Evolutionary conservation across 2,329 filamentous ascomycete genomes (phyloP), one percentile per base, ranked within the genome.

Genomic region (Ceratocystis huliohia): DNA sequence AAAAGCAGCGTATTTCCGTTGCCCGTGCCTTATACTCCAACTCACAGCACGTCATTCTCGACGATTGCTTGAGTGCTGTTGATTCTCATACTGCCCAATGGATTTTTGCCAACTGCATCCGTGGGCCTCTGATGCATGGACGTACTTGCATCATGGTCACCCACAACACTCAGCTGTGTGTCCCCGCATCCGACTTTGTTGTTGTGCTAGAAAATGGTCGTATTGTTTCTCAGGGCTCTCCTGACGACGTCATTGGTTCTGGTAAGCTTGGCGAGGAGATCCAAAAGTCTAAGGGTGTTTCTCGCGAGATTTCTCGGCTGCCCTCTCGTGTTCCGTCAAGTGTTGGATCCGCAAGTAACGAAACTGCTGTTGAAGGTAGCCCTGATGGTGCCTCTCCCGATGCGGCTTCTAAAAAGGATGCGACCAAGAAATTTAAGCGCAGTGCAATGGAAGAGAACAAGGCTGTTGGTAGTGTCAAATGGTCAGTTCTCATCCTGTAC

Each of bases 71-170:
- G 56, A 96, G 92, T 73, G 94, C 94, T 33, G 94, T 99, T 44
- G 94, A 99, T 75, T 95, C 94, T 2, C 94, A 99, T 72, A 97
- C 94, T 0, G 92, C 92, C 1, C 95, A 96, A 75, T 96, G 95
- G 87, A 97, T 99, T 70, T 97, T 97, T 77, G 88, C 88, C 73
- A 88, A 96, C 75, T 96, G 92, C 68, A 87, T 99, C 69, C 87
- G 87, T 71, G 94, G 94, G 1, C 89, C 90, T 5, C 77, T 99
- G 64, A 97, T 99, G 94, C 78, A 82, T 67, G 82, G 86, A 72
- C 86, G 94, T 53, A 97, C 94, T 33, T 97, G 94, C 75, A 90
- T 99, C 65, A 81, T 99, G 56, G 93, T 99, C 45, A 96, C 94
- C 0, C 94, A 99, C 78, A 99, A 97, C 72, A 84, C 94, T 33